phyloP scores from a whole-genome alignment of 768 basidiomycete genomes.

The Kwoniella pini region DNA sequence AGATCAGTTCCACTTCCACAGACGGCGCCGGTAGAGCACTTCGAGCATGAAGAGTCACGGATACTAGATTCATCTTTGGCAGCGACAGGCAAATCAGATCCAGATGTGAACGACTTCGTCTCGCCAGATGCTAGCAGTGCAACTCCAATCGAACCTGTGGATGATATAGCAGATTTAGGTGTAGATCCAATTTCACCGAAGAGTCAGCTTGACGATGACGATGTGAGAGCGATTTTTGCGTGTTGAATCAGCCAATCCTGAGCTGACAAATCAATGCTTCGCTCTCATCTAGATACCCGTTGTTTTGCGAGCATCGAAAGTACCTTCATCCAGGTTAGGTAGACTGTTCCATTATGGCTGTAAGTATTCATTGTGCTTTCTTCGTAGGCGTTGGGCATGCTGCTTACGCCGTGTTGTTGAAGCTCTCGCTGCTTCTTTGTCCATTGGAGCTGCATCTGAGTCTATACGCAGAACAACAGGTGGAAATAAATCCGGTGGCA shows the following conservation, averaged over 20 bases:
- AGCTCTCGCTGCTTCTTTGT: constrained; percentile 88
- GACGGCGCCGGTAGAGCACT: too few species aligned
- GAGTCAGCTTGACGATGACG: not conserved
- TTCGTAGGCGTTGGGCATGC: too few species aligned
- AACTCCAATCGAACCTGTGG: not conserved
- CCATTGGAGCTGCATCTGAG: constrained; percentile 87
- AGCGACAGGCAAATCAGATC: too few species aligned
- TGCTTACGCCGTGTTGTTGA: too few species aligned
- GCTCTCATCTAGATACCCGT: too few species aligned
- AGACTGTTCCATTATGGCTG: constrained; percentile 94
- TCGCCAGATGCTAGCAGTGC: not conserved
- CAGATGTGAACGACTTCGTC: too few species aligned
- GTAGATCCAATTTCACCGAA: not conserved
- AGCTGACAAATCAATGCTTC: too few species aligned
- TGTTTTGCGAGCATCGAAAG: constrained; percentile 66
- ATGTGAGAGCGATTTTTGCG: not conserved
- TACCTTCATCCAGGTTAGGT: constrained; percentile 85
- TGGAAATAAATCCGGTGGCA: constrained; percentile 53
- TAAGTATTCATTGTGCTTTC: constrained; percentile 54
- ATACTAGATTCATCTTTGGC: too few species aligned
- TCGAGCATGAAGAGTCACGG: too few species aligned
- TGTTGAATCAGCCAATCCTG: not conserved
- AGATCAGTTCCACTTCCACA: too few species aligned
- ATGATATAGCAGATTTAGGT: not conserved
- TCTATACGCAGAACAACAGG: constrained; percentile 67